Conservation (phyloP, 139 green algal species). For the Coelastrella sp. region DNA sequence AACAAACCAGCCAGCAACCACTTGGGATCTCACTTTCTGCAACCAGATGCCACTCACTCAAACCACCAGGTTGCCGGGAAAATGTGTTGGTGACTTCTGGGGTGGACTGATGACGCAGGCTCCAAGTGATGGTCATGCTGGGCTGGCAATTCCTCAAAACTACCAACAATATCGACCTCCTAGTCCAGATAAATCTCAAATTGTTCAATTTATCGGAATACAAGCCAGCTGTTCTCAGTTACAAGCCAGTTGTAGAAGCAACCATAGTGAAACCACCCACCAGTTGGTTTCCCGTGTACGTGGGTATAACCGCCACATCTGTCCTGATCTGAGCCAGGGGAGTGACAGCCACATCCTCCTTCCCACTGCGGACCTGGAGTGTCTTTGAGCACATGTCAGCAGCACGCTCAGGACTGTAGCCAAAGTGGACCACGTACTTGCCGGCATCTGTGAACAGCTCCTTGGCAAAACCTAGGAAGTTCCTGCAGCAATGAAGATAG, state of each 20-base stretch:
- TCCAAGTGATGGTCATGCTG: too few relatives aligned
- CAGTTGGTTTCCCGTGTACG: constrained; percentile 79
- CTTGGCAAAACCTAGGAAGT: constrained; percentile 80
- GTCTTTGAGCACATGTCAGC: constrained; percentile 57
- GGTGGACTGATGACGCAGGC: too few relatives aligned
- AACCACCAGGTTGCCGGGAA: too few relatives aligned
- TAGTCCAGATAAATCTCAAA: too few relatives aligned
- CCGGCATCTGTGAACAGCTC: constrained; percentile 83
- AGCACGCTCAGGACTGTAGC: constrained; percentile 57
- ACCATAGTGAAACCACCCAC: constrained; percentile 20
- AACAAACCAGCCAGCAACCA: too few relatives aligned
- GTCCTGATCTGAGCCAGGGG: constrained; percentile 24
- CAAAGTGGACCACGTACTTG: constrained; percentile 93
- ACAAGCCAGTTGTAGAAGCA: too few relatives aligned
- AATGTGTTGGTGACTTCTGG: too few relatives aligned
- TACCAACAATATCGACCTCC: too few relatives aligned
- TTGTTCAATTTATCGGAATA: too few relatives aligned
- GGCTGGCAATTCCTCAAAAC: too few relatives aligned
- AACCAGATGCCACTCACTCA: not conserved
- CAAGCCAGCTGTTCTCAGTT: too few relatives aligned
- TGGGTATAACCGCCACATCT: constrained; percentile 76
- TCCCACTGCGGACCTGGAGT: constrained; percentile 34
- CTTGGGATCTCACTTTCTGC: not conserved
- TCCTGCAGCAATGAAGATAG: constrained; percentile 3
- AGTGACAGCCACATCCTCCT: constrained; percentile 3